A percentile compares a stretch with the other conserved stretches of the same genome.
Evolutionary conservation across 1,284 basidiomycete genomes (phyloP).

Genomic region (Volvariella volvacea): DNA sequence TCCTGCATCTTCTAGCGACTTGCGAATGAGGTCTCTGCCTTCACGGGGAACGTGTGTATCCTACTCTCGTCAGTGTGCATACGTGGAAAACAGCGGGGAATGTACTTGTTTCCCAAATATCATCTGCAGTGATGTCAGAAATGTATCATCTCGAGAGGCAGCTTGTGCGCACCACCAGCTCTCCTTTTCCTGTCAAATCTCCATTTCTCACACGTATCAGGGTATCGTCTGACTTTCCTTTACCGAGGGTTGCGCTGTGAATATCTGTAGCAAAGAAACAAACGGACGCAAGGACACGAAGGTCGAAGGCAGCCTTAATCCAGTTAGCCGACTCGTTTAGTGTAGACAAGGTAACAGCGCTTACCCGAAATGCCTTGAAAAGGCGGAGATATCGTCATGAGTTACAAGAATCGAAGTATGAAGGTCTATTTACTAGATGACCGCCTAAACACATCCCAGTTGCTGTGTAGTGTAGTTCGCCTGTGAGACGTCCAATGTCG

Average conservation of each 20-base stretch:
- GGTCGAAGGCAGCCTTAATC: conserved; percentile 77
- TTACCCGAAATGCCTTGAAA: conserved; percentile 52
- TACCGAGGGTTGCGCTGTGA: conserved; percentile 81
- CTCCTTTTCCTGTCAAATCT: conserved; percentile 71
- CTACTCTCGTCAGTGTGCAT: conserved; percentile 22
- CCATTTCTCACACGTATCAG: conserved; percentile 67
- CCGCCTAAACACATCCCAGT: conserved; percentile 86
- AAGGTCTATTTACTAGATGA: conserved; percentile 65
- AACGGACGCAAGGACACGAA: conserved; percentile 75
- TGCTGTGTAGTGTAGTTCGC: conserved; percentile 32
- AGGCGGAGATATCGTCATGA: not conserved
- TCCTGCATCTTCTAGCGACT: conserved; percentile 72
- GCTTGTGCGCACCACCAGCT: conserved; percentile 65
- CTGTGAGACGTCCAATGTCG: not conserved
- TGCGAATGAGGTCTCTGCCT: conserved; percentile 79
- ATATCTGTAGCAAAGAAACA: conserved; percentile 95
- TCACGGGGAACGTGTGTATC: conserved; percentile 86
- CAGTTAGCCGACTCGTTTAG: conserved; percentile 5
- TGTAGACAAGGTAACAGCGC: conserved; percentile 11
- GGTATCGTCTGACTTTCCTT: conserved; percentile 83
- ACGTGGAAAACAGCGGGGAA: not conserved
- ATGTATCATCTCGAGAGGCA: not conserved
- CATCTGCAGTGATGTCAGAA: conserved; percentile 43
- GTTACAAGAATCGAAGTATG: not conserved
- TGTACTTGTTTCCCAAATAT: conserved; percentile 88